Base-by-base conservation (phyloP, 1,139 yeast species). In the Yamadazyma jaroonii region DNA sequence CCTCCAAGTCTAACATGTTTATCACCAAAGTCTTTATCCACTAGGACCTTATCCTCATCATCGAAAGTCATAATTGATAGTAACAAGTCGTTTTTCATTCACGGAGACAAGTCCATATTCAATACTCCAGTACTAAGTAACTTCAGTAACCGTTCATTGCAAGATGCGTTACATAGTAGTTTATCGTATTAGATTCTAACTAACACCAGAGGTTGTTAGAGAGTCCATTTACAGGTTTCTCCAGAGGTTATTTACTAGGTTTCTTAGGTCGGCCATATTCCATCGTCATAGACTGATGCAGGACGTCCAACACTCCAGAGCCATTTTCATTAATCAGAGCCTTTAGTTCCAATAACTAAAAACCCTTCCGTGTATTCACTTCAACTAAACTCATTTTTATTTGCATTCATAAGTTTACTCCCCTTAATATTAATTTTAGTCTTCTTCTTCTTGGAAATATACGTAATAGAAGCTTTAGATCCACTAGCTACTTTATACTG, bases 391-490 rank as follows among this genome's bases (percentile, higher is more conserved):
- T 35, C 31, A 26, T 35, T 35, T 21, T 25, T 29, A 12, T 28
- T 35, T 9, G 39, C 25, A 15, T 22, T 30, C 11, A 39, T 22
- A 11, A 35, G 25, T 29, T 29, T 36, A 9, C 15, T 29, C 13
- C 25, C 31, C 17, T 39, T 36, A 13, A 39, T 24, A 23, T 31
- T 36, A 23, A 35, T 28, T 32, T 38, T 38, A 11, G 37, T 34
- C 25, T 31, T 38, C 20, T 36, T 36, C 33, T 44, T 66, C 38
- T 73, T 75, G 3, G 74, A 62, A 56, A 79, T 56, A 40, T 69
- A 77, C 15, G 83, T 75, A 41, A 81, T 73, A 2, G 86, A 77
- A 0, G 85, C 79, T 46, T 71, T 76, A 2, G 79, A 67, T 5
- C 83, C 79, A 2, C 79, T 67, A 1, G 79, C 82, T 13, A 72